These are phyloP conservation scores for Boletus mariae DNA, from an alignment of 1,284 basidiomycete genomes.

Conservation along the genomic window DNA sequence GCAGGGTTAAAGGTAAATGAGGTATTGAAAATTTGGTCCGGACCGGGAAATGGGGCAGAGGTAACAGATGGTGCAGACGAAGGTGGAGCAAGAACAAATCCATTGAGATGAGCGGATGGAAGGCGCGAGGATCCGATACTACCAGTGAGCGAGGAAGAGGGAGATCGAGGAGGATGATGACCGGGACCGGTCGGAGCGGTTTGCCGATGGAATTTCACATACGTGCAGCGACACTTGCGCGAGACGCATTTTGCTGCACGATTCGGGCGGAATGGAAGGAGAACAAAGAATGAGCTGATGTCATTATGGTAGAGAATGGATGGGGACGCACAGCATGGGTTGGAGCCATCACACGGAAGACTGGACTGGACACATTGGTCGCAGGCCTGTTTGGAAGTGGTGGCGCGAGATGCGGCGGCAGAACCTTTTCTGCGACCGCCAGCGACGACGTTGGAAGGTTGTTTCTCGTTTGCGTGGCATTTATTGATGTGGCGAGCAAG, in stretches of 20 bases:
- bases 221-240: conserved; percentile 75
- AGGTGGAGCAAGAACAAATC: conserved; percentile 36
- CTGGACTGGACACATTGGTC: conserved; percentile 83
- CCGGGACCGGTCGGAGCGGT: conserved; percentile 73
- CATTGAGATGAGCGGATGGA: conserved; percentile 29
- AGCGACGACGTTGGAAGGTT: conserved; percentile 37
- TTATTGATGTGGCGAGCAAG: conserved; percentile 88
- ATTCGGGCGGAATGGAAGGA: neutral
- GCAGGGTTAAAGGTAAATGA: conserved; percentile 32
- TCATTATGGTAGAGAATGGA: conserved; percentile 1
- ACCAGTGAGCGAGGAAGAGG: conserved; percentile 19
- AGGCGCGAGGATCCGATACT: conserved; percentile 5
- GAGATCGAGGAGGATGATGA: conserved; percentile 41
- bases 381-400: conserved; percentile 77
- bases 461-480: conserved; percentile 77
- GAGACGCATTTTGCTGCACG: conserved; percentile 70
- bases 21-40: conserved; percentile 36
- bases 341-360: conserved; percentile 76
- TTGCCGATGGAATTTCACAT: conserved; percentile 81
- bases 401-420: conserved; percentile 61
- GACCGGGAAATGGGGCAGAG: conserved; percentile 11
- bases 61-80: conserved; percentile 28
- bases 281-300: conserved; percentile 2
- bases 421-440: conserved; percentile 51
- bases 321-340: conserved; percentile 66